These are phyloP conservation scores for Talaromyces proteolyticus DNA, from an alignment of 495 filamentous ascomycete species.

Conservation along the genomic window DNA sequence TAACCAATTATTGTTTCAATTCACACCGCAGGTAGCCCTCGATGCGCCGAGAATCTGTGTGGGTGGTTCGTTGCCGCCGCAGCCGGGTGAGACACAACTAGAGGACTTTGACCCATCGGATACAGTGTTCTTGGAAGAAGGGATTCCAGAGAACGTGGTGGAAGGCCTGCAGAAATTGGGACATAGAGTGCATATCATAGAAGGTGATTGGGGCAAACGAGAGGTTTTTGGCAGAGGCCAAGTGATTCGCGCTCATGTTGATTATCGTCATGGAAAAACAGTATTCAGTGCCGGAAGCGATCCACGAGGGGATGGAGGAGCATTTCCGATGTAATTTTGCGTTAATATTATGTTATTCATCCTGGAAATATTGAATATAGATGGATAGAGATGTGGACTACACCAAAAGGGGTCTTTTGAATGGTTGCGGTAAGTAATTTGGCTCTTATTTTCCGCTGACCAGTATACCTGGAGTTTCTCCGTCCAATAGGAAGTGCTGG, in stretches of 20 bases:
- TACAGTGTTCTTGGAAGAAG: conserved; percentile 79
- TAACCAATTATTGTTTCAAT: conserved; percentile 77
- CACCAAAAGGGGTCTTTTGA: too few relatives aligned
- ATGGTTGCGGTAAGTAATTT: too few relatives aligned
- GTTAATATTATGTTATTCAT: background rate
- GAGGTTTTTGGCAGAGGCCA: conserved; percentile 83
- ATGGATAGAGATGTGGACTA: too few relatives aligned
- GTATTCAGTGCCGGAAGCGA: conserved; percentile 88
- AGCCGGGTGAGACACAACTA: conserved; percentile 28
- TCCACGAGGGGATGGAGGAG: conserved; percentile 78
- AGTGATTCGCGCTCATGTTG: conserved; percentile 69
- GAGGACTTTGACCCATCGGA: conserved; percentile 15
- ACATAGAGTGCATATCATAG: conserved; percentile 65
- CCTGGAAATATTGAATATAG: background rate
- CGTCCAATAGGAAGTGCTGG: too few relatives aligned
- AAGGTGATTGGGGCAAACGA: conserved; percentile 57
- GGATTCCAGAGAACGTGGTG: conserved; percentile 60
- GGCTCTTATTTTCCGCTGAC: too few relatives aligned
- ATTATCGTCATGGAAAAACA: conserved; percentile 47
- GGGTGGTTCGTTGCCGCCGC: conserved; percentile 57
- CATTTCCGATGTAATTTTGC: conserved; percentile 51
- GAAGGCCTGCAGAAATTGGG: conserved; percentile 62
- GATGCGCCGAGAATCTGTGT: conserved; percentile 87
- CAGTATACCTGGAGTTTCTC: too few relatives aligned
- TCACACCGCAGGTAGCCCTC: conserved; percentile 79